Evolutionary conservation across 495 filamentous ascomycete genomes (phyloP), one percentile per base, ranked within the genome.

Genomic region (Xylaria scruposa): DNA sequence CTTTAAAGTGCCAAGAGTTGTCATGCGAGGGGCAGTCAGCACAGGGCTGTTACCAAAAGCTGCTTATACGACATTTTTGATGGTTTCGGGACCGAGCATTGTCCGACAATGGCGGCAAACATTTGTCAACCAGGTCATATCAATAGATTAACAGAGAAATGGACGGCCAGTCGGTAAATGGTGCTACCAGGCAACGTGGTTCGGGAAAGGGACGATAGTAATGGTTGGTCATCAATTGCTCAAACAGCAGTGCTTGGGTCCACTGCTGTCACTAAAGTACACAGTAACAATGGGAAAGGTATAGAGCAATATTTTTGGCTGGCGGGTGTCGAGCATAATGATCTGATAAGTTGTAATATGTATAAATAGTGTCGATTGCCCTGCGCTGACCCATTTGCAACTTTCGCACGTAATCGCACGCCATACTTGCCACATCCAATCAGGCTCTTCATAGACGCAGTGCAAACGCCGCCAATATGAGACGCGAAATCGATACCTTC

Each of bases 401-500:
- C 33, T 60, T 47, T 56, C 53, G 38, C 67, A 58, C 51, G 51
- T 17, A 69, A 69, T 69, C 40, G 42, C 54, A 58, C 40, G n/a
- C 29, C 26, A 49, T 47, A 38, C 54, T 59, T 60, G n/a, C n/a
- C 24, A 21, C 21, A 59, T n/a, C 51, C 31, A 67, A 49, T 59
- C 46, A 74, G 26, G 7, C 36, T 62, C 29, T 69, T 44, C 29
- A 47, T 42, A 58, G 47, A 65, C 29, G 47, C 46, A 15, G 24
- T 36, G 4, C 29, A 59, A 49, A 8, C 29, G 26, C 68, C 70
- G 33, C 63, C 42, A 76, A 51, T 8, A 71, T 78, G 78, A n/a
- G 73, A 63, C 78, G 78, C 49, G 33, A 69, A 33, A 73, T 79
- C 60, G 78, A 79, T 62, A 68, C 36, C 15, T 8, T 79, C 49